phyloP scores from a whole-genome alignment of 305 asterid species.

The Fraxinus greggii region DNA sequence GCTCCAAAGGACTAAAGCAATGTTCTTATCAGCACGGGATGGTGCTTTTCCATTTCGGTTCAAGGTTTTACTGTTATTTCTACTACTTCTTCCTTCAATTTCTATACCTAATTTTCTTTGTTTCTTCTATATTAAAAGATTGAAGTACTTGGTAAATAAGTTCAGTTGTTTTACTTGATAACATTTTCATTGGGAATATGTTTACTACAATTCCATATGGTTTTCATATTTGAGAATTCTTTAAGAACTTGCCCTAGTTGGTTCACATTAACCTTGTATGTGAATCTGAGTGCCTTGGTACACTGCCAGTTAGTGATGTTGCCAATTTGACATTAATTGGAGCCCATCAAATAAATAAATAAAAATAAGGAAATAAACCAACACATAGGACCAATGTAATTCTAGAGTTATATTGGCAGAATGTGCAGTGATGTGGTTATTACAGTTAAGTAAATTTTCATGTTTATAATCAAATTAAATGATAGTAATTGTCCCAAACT shows the following conservation, averaged over 20 bases:
- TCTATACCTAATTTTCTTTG: constrained; percentile 14
- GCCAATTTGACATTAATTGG: not conserved
- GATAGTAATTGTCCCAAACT: not conserved
- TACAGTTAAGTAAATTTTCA: not conserved
- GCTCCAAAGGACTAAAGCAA: constrained; percentile 46
- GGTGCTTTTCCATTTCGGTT: constrained; percentile 22
- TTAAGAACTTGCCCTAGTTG: not conserved
- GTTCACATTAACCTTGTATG: not conserved
- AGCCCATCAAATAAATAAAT: not conserved
- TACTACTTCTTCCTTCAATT: constrained; percentile 24
- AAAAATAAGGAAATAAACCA: not conserved
- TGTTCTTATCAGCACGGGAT: constrained; percentile 8
- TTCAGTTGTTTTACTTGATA: constrained; percentile 1
- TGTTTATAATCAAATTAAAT: not conserved
- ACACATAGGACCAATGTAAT: not conserved
- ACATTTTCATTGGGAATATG: constrained; percentile 20
- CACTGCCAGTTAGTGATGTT: not conserved
- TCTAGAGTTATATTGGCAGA: not conserved
- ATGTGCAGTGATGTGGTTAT: not conserved
- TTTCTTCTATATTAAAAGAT: constrained; percentile 16
- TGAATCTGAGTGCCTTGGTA: not conserved
- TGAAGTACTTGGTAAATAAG: constrained; percentile 19
- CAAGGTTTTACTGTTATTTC: constrained; percentile 26
- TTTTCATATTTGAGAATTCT: constrained; percentile 8
- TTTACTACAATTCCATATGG: constrained; percentile 15